Evolutionary conservation across 371 early-diverging fungal genomes (phyloP), one percentile per base, ranked within the genome.

Genomic region (Polyrhizophydium stewartii): DNA sequence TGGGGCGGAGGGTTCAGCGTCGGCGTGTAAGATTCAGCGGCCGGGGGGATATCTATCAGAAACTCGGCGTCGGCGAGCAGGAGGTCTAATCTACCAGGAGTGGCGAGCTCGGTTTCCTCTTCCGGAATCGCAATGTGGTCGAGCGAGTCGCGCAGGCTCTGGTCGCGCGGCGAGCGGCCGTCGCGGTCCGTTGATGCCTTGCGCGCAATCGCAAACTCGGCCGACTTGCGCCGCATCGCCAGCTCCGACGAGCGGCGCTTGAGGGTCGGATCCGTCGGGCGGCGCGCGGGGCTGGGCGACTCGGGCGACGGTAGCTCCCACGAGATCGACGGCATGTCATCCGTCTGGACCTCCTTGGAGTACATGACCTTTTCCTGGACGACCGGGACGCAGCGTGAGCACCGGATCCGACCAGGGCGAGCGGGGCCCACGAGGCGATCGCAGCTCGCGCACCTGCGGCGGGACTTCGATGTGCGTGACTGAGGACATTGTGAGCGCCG

Each of bases 341-440:
- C 76, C 7, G 93, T 92, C 65, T 94, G 94, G 22, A 90, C 86
- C 62, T 90, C 92, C 70, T 92, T 93, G 69, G 81, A 85, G 71
- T 93, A 93, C 17, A 86, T 82, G 16, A 93, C 89, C 53, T 78
- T 80, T 76, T 91, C 92, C 35, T 35, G 35, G n/a, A n/a, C n/a
- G n/a, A n/a, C n/a, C n/a, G n/a, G n/a, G n/a, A n/a, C n/a, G n/a
- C n/a, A n/a, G n/a, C n/a, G n/a, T n/a, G n/a, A n/a, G n/a, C n/a
- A n/a, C n/a, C n/a, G n/a, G n/a, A n/a, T n/a, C n/a, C n/a, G n/a
- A n/a, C n/a, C n/a, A n/a, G n/a, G n/a, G n/a, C n/a, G n/a, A n/a
- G n/a, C n/a, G n/a, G n/a, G n/a, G n/a, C n/a, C n/a, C n/a, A n/a
- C n/a, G n/a, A n/a, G n/a, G n/a, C n/a, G n/a, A n/a, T n/a, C n/a